A percentile compares a stretch with the other conserved stretches of the same genome.
Conservation (phyloP, 495 filamentous ascomycete species). For the Daldinia loculata region DNA sequence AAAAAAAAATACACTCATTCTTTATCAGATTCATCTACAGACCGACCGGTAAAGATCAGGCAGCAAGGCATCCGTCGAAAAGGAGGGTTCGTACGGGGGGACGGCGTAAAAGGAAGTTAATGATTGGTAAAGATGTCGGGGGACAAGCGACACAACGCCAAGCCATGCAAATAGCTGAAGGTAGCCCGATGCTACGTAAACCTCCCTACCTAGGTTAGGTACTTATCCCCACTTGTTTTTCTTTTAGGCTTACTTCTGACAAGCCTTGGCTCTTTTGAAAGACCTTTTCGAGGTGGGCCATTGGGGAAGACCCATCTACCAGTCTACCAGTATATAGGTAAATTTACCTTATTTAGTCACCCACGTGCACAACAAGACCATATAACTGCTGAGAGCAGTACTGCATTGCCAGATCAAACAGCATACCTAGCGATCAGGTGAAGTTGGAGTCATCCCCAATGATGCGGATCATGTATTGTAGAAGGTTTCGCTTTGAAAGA, state of each 20-base stretch:
- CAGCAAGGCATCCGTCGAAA: constrained; percentile 24
- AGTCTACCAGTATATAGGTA: neutral
- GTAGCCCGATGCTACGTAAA: constrained; percentile 35
- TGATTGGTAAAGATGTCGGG: constrained; percentile 10
- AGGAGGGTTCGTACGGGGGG: constrained; percentile 17
- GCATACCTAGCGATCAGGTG: neutral
- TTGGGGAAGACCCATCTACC: constrained; percentile 8
- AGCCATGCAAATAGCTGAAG: constrained; percentile 35
- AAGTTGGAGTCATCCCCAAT: constrained; percentile 16
- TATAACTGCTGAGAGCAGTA: neutral
- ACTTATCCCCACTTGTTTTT: constrained; percentile 17
- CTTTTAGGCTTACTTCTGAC: constrained; percentile 37
- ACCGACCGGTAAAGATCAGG: constrained; percentile 42
- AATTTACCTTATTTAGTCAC: neutral
- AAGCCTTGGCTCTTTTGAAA: constrained; percentile 34
- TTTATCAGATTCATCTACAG: constrained; percentile 24
- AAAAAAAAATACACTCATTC: constrained; percentile 14
- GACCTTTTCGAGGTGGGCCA: neutral
- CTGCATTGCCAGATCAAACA: neutral
- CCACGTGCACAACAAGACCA: constrained; percentile 10
- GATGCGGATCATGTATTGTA: neutral
- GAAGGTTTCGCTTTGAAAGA: constrained; percentile 21
- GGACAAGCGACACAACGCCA: constrained; percentile 15
- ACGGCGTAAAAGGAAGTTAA: constrained; percentile 8
- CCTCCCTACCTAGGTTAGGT: constrained; percentile 6